Conservation (phyloP, 352 stramenopile species). For the Phytophthora hibernalis region DNA sequence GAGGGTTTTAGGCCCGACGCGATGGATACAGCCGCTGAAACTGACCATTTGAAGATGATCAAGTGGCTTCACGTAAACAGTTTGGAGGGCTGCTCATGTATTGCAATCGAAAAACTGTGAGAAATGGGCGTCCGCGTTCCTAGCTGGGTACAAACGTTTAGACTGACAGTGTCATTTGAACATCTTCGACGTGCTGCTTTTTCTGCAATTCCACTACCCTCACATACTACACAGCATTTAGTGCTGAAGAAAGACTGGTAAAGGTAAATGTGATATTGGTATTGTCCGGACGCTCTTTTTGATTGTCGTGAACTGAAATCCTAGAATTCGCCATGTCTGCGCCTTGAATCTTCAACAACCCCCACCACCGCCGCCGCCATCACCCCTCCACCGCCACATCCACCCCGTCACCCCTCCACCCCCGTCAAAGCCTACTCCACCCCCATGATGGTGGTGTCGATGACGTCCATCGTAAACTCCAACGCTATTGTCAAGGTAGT, state of each 20-base stretch:
- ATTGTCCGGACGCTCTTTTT: too few species aligned
- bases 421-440: background rate
- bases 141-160: background rate
- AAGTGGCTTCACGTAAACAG: background rate
- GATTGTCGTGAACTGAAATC: too few species aligned
- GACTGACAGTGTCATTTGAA: background rate
- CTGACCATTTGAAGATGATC: background rate
- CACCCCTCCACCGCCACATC: too few species aligned
- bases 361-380: background rate
- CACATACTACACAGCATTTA: too few species aligned
- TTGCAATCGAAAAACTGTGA: background rate
- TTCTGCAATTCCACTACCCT: background rate
- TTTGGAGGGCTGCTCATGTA: background rate
- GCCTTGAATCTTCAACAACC: background rate
- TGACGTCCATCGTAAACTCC: background rate
- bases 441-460: too few species aligned
- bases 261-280: too few species aligned
- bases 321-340: too few species aligned
- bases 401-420: background rate
- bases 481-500: background rate
- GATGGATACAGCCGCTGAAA: background rate
- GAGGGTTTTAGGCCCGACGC: too few species aligned
- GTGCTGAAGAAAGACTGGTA: too few species aligned
- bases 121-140: background rate
- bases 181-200: background rate